phyloP scores from a whole-genome alignment of 176 grass and related monocot genomes.

The Coix lacrymajobi region DNA sequence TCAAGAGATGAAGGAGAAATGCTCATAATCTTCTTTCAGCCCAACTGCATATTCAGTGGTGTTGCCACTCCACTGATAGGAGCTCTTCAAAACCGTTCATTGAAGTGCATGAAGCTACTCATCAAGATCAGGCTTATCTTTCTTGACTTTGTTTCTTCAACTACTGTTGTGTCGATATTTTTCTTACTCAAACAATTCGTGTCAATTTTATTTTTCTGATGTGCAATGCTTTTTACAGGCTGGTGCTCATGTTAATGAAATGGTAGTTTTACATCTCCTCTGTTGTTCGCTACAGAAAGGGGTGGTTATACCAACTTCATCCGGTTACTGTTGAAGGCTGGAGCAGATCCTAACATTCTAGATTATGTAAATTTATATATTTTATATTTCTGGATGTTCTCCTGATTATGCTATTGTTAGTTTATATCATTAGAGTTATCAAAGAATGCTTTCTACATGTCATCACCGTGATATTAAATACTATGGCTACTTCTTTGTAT shows the following conservation, averaged over 20 bases:
- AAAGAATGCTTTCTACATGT: neutral
- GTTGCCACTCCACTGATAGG: neutral
- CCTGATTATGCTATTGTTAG: neutral
- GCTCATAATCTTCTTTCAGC: slow-evolving; percentile 22
- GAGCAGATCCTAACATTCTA: slow-evolving; percentile 34
- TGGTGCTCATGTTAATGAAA: slow-evolving; percentile 40
- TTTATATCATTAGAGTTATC: neutral
- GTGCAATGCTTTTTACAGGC: slow-evolving; percentile 17
- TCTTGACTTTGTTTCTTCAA: neutral
- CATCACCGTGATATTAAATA: too few species aligned
- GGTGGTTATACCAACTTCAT: slow-evolving; percentile 32
- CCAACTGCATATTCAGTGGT: neutral
- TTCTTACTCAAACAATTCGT: neutral
- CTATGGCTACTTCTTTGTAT: neutral
- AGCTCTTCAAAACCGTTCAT: neutral
- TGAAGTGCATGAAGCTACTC: slow-evolving; percentile 41
- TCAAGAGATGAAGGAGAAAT: neutral
- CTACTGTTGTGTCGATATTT: neutral
- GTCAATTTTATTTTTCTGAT: neutral
- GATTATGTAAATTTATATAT: slow-evolving; percentile 18
- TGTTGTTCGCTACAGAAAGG: neutral
- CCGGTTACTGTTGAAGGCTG: slow-evolving; percentile 18
- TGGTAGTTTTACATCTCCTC: neutral
- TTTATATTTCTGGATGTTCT: neutral
- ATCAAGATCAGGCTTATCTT: slow-evolving; percentile 29